A percentile compares a stretch with the other conserved stretches of the same genome.
These are phyloP conservation scores for Talaromyces sp. DNA, from an alignment of 2,329 filamentous ascomycete genomes.

Conservation along the genomic window DNA sequence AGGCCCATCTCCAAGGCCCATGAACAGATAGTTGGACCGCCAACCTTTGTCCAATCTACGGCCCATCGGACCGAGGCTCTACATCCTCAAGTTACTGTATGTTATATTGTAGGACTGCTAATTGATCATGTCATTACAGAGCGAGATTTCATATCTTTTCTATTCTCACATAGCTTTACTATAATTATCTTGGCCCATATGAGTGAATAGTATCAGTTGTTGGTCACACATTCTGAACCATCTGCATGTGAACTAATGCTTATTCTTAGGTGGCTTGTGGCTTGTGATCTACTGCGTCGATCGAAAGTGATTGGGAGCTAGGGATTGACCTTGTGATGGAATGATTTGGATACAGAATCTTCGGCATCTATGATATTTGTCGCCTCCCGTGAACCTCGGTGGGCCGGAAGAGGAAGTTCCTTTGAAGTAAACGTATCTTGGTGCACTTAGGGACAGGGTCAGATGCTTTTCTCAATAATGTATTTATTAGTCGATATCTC, in stretches of 20 bases:
- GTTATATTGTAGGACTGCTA: neutral
- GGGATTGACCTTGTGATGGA: neutral
- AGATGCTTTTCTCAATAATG: neutral
- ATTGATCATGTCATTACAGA: neutral
- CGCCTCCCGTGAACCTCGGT: neutral
- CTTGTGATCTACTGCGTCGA: neutral
- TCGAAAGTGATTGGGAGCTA: neutral
- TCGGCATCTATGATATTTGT: neutral
- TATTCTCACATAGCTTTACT: neutral
- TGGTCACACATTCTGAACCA: neutral
- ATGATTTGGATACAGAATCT: neutral
- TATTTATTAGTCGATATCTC: neutral
- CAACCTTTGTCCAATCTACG: neutral
- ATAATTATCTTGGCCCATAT: neutral
- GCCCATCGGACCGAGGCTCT: neutral
- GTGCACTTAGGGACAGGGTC: neutral
- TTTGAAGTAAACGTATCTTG: neutral
- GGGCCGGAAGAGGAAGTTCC: neutral
- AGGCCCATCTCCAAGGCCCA: neutral
- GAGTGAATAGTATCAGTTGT: neutral
- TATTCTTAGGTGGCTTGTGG: neutral
- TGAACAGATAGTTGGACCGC: neutral
- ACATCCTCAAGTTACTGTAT: neutral
- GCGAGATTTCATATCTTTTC: neutral
- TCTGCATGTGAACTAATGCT: neutral